These are phyloP conservation scores for Candida cerambycidarum DNA, from an alignment of 805 yeast genomes.

Conservation along the genomic window DNA sequence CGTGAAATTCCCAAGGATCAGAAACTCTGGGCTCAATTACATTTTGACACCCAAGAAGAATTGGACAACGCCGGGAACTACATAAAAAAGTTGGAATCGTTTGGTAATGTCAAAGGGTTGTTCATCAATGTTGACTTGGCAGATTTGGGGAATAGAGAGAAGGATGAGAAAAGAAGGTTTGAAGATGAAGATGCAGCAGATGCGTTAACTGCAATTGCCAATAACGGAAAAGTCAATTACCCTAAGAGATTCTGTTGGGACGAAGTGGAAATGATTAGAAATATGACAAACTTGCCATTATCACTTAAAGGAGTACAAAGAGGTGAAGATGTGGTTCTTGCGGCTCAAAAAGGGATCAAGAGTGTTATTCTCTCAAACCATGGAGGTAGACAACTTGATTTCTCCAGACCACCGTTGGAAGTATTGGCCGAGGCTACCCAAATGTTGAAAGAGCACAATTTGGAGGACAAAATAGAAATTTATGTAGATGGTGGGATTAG, in stretches of 20 bases:
- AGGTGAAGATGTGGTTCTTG: slow-evolving; percentile 71
- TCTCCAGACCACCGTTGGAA: slow-evolving; percentile 70
- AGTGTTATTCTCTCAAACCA: slow-evolving; percentile 84
- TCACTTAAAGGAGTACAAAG: slow-evolving; percentile 76
- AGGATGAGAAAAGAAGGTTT: slow-evolving; percentile 28
- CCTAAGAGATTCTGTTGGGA: slow-evolving; percentile 25
- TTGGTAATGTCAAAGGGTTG: slow-evolving; percentile 29
- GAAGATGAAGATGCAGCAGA: slow-evolving; percentile 7
- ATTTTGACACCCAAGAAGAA: slow-evolving; percentile 23
- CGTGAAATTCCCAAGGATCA: slow-evolving; percentile 29
- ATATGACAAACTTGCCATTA: slow-evolving; percentile 42
- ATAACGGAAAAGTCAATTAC: slow-evolving; percentile 8
- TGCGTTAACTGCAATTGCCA: slow-evolving; percentile 8
- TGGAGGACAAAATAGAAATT: slow-evolving; percentile 43
- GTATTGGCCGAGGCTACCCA: slow-evolving; percentile 69
- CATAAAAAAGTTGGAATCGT: slow-evolving; percentile 25
- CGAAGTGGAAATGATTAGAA: slow-evolving; percentile 20
- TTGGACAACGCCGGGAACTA: slow-evolving; percentile 19
- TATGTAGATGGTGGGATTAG: slow-evolving; percentile 69
- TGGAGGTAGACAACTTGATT: slow-evolving; percentile 88
- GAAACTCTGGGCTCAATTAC: slow-evolving; percentile 32
- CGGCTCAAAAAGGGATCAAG: slow-evolving; percentile 66
- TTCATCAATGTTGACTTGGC: slow-evolving; percentile 37
- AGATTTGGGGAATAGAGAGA: slow-evolving; percentile 42
- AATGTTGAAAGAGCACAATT: slow-evolving; percentile 46